Percentiles rank a stretch among this genome's conserved stretches.
Conservation (phyloP, 495 filamentous ascomycete genomes). For the Neurospora sp. region DNA sequence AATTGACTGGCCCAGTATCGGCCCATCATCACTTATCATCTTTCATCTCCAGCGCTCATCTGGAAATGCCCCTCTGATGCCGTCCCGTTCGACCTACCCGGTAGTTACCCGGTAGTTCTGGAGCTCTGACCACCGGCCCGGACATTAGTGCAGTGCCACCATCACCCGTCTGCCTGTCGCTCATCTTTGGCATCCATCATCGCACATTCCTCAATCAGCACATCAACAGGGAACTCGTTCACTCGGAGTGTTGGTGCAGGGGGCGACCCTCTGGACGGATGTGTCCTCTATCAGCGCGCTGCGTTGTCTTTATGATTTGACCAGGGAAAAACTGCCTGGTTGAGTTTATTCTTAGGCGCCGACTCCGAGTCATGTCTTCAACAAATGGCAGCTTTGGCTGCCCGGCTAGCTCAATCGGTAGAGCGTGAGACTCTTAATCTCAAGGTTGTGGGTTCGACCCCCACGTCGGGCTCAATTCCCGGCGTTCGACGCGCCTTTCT, state of each 20-base stretch:
- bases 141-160: background rate
- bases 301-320: background rate
- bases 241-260: background rate
- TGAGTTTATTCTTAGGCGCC: background rate
- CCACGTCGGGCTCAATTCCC: background rate
- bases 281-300: background rate
- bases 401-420: slow-evolving; percentile 60
- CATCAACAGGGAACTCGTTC: background rate
- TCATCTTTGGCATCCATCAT: background rate
- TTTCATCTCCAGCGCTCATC: background rate
- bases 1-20: background rate
- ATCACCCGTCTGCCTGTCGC: background rate
- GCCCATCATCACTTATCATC: background rate
- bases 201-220: background rate
- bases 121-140: background rate
- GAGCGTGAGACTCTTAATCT: slow-evolving; percentile 61
- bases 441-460: background rate
- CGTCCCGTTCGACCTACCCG: background rate
- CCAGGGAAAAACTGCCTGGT: background rate
- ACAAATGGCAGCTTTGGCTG: background rate
- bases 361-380: background rate
- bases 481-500: background rate
- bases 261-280: background rate
- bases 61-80: background rate
- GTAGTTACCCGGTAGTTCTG: background rate